Percentiles rank a stretch among this genome's conserved stretches.
These are phyloP conservation scores for Butyriboletus regius DNA, from an alignment of 1,284 basidiomycete species.

Conservation along the genomic window DNA sequence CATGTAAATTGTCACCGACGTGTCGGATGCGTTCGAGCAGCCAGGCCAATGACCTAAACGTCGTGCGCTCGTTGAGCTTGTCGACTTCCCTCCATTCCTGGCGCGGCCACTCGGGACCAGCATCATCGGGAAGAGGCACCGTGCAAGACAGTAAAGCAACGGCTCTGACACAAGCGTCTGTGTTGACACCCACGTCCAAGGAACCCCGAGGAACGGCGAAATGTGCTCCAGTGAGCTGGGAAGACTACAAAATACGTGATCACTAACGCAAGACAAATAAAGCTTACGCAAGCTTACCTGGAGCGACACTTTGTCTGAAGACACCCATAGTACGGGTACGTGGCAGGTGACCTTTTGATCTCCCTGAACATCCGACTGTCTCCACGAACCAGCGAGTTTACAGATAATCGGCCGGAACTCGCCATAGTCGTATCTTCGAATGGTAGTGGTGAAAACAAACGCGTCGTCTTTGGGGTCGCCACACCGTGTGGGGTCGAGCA, in stretches of 20 bases:
- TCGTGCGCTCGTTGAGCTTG: conserved; percentile 73
- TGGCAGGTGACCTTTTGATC: conserved; percentile 48
- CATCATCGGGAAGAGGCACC: conserved; percentile 60
- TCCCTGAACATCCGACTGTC: conserved; percentile 53
- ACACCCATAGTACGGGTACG: conserved; percentile 62
- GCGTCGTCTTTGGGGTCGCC: conserved; percentile 64
- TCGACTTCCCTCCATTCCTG: conserved; percentile 74
- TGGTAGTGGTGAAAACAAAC: conserved; percentile 78
- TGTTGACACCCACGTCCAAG: conserved; percentile 49
- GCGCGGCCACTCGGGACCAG: conserved; percentile 71
- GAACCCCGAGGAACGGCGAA: conserved; percentile 57
- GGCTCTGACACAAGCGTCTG: conserved; percentile 64
- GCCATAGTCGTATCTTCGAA: conserved; percentile 70
- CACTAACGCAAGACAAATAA: neutral
- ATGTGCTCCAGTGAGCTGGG: conserved; percentile 55
- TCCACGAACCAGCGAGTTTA: conserved; percentile 66
- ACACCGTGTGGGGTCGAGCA: conserved; percentile 78
- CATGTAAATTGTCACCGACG: conserved; percentile 55
- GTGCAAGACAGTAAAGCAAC: conserved; percentile 72
- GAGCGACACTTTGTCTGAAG: conserved; percentile 41
- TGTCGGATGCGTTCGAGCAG: conserved; percentile 74
- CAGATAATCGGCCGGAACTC: conserved; percentile 72
- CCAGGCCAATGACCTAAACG: conserved; percentile 79
- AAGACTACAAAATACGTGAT: conserved; percentile 19
- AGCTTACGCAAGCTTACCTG: conserved; percentile 39